Conservation (phyloP, 2,329 filamentous ascomycete species). For the Colletotrichum siamense region DNA sequence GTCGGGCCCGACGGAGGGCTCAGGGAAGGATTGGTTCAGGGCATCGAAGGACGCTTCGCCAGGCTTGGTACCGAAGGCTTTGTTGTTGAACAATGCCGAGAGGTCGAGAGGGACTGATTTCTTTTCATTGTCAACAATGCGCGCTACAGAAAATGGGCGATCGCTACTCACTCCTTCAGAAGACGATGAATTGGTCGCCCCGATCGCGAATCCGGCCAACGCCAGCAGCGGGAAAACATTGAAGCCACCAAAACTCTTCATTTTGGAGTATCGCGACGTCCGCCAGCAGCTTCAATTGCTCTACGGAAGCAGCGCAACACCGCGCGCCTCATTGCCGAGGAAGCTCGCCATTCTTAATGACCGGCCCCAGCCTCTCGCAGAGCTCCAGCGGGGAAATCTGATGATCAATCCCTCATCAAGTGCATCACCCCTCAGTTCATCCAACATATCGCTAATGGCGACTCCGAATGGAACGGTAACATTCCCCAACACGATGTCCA, state of each 20-base stretch:
- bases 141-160: fast-evolving
- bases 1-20: constrained; percentile 32
- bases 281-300: not conserved
- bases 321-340: not conserved
- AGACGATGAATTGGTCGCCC: not conserved
- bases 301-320: not conserved
- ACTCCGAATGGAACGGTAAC: constrained; percentile 14
- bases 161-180: not conserved
- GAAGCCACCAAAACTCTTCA: not conserved
- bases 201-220: not conserved
- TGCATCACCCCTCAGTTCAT: not conserved
- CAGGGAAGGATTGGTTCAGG: constrained; percentile 46
- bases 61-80: constrained; percentile 47
- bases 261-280: not conserved
- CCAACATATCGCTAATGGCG: not conserved
- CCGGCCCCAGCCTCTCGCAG: not conserved
- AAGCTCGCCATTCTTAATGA: not conserved
- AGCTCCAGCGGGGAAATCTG: not conserved
- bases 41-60: constrained; percentile 51
- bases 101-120: not conserved
- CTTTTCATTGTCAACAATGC: not conserved
- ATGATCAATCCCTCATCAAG: not conserved
- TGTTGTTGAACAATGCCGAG: constrained; percentile 45
- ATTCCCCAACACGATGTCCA: constrained; percentile 12
- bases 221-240: not conserved